Evolutionary conservation across 176 grass and related monocot genomes (phyloP).

Genomic region (Oryza coarctata): DNA sequence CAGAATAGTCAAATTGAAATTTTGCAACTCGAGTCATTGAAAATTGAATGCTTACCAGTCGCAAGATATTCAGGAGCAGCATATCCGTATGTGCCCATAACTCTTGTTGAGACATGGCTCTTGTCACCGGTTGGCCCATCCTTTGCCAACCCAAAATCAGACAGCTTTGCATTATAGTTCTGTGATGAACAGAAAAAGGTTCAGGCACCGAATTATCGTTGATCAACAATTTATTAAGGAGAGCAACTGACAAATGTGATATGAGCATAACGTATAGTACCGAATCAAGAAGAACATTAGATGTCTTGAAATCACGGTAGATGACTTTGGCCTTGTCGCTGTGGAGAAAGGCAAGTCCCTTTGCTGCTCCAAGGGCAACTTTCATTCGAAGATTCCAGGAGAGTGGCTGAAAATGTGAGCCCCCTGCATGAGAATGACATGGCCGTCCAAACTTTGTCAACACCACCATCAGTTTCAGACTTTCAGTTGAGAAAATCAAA

Average conservation of each 20-base stretch:
- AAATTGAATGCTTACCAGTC: slow-evolving; percentile 48
- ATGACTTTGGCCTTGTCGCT: slow-evolving; percentile 82
- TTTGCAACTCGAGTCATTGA: background rate
- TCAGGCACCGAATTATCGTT: background rate
- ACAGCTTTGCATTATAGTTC: slow-evolving; percentile 76
- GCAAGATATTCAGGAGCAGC: slow-evolving; percentile 86
- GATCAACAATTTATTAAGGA: background rate
- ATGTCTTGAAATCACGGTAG: slow-evolving; percentile 87
- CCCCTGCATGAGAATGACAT: slow-evolving; percentile 41
- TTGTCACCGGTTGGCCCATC: slow-evolving; percentile 80
- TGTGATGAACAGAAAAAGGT: slow-evolving; percentile 2
- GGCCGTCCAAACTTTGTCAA: slow-evolving; percentile 4
- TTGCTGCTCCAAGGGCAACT: slow-evolving; percentile 76
- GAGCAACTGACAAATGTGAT: background rate
- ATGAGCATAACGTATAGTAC: slow-evolving; percentile 29
- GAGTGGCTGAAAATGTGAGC: slow-evolving; percentile 70
- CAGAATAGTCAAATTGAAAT: background rate
- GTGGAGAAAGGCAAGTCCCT: slow-evolving; percentile 89
- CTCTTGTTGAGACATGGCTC: slow-evolving; percentile 84
- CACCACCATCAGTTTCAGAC: slow-evolving; percentile 3
- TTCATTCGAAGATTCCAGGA: slow-evolving; percentile 90
- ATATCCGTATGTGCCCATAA: slow-evolving; percentile 90
- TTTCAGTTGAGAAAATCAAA: background rate
- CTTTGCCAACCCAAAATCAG: slow-evolving; percentile 86
- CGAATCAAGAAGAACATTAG: slow-evolving; percentile 77